Percentiles rank a stretch among this genome's conserved stretches.
Conservation (phyloP, 352 stramenopile species). For the Phytophthora chlamydospora region DNA sequence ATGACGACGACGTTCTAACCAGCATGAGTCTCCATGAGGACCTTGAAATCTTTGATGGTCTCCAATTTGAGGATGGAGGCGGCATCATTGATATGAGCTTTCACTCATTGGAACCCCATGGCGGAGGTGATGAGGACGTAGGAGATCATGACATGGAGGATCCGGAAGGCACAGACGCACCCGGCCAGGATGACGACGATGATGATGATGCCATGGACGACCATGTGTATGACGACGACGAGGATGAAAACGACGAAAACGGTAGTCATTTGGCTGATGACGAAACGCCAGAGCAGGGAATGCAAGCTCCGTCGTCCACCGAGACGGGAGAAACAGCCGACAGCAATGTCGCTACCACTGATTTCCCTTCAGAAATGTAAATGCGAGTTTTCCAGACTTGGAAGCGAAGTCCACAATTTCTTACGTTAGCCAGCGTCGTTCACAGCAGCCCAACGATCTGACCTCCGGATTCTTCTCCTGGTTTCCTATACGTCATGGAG, state of each 20-base stretch:
- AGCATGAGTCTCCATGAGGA: constrained; percentile 82
- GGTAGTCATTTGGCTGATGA: constrained; percentile 17
- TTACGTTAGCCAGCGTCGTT: constrained; percentile 23
- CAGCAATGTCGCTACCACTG: constrained; percentile 7
- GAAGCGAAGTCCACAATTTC: constrained; percentile 21
- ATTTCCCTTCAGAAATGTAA: constrained; percentile 41
- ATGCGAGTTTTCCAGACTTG: constrained; percentile 5
- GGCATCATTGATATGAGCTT: constrained; percentile 82
- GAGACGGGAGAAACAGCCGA: constrained; percentile 5
- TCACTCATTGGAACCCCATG: constrained; percentile 28
- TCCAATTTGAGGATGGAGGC: constrained; percentile 86
- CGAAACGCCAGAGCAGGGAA: constrained; percentile 16
- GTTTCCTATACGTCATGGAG: constrained; percentile 67
- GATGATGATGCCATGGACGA: constrained; percentile 54
- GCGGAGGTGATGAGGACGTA: constrained; percentile 33
- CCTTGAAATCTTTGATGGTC: constrained; percentile 83
- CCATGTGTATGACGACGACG: constrained; percentile 65
- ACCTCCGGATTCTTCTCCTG: constrained; percentile 67
- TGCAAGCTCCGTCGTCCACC: constrained; percentile 5
- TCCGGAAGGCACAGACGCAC: constrained; percentile 43
- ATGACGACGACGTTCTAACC: constrained; percentile 72
- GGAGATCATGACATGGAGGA: constrained; percentile 40
- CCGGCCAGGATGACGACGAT: constrained; percentile 47
- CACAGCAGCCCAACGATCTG: constrained; percentile 79
- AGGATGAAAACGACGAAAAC: constrained; percentile 56